Conservation (phyloP, 768 basidiomycete genomes). For the Amylocystis lapponica region DNA sequence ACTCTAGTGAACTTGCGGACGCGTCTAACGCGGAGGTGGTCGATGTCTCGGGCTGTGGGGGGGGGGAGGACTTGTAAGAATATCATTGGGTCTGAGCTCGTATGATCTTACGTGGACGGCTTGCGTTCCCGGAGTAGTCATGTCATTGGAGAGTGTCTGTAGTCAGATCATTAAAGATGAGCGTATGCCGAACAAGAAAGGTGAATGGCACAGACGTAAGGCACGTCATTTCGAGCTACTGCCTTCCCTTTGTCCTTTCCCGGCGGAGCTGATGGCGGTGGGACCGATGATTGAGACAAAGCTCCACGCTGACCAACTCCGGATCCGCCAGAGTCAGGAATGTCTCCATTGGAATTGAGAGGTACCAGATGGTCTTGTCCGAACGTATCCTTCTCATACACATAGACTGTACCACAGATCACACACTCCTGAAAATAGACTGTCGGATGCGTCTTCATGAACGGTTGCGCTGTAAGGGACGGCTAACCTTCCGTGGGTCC, state of each 20-base stretch:
- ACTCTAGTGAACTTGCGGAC: conserved; percentile 45
- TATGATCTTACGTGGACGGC: too few relatives aligned
- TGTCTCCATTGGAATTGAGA: conserved; percentile 7
- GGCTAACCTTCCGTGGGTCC: conserved; percentile 59
- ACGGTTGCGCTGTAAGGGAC: background rate
- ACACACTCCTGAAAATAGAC: conserved; percentile 63
- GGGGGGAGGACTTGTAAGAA: too few relatives aligned
- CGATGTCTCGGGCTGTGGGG: background rate
- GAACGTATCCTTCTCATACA: conserved; percentile 44
- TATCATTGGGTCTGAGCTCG: too few relatives aligned
- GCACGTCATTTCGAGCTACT: background rate
- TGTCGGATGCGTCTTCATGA: background rate
- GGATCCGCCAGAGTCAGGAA: too few relatives aligned
- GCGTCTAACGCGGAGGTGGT: conserved; percentile 25
- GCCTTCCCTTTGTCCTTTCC: conserved; percentile 5
- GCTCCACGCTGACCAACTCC: background rate
- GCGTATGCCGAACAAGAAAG: background rate
- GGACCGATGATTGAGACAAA: background rate
- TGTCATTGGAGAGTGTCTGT: background rate
- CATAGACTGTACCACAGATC: conserved; percentile 60
- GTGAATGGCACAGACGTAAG: background rate
- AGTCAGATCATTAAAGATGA: background rate
- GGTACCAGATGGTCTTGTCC: conserved; percentile 36
- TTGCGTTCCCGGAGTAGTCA: background rate
- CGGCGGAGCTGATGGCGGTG: background rate